Evolutionary conservation across 2,329 filamentous ascomycete genomes (phyloP).

Genomic region (Dactylellina sp.): DNA sequence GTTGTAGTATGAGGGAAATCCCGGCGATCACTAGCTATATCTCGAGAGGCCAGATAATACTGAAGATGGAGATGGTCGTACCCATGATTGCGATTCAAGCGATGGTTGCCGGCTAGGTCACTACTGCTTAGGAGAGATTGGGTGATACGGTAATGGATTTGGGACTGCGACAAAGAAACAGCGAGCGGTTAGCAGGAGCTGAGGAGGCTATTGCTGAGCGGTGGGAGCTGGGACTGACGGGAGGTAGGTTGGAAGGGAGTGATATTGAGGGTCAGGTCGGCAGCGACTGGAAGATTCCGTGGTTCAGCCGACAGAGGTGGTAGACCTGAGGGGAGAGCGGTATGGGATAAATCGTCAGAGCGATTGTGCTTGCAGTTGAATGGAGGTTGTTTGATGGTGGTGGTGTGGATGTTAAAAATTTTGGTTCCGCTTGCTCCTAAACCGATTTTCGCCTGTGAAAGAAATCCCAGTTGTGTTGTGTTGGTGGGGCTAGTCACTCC

Average conservation of each 20-base stretch:
- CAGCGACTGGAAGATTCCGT: conserved; percentile 47
- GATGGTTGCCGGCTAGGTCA: background rate
- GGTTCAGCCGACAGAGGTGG: conserved; percentile 4
- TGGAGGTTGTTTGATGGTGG: conserved; percentile 31
- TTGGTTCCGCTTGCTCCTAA: conserved; percentile 23
- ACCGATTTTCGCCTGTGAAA: conserved; percentile 16
- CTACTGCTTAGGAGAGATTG: conserved; percentile 4
- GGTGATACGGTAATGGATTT: conserved; percentile 13
- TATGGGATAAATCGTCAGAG: conserved; percentile 22
- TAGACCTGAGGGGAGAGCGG: conserved; percentile 9
- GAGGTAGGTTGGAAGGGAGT: conserved; percentile 23
- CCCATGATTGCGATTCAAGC: conserved; percentile 70
- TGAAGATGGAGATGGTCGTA: conserved; percentile 61
- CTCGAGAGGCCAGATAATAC: conserved; percentile 16
- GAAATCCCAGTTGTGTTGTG: background rate
- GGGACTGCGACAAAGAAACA: conserved; percentile 22
- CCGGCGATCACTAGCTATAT: conserved; percentile 18
- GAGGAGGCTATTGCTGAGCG: conserved; percentile 17
- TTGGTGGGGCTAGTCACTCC: conserved; percentile 3
- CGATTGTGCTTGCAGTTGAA: conserved; percentile 23
- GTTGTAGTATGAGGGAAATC: conserved; percentile 34
- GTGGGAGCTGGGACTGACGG: conserved; percentile 16
- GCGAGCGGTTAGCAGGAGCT: conserved; percentile 45
- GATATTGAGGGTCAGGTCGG: conserved; percentile 13
- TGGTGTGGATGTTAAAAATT: conserved; percentile 49